These are phyloP conservation scores for Cyclotella atomus DNA, from an alignment of 108 stramenopile species.

Conservation along the genomic window DNA sequence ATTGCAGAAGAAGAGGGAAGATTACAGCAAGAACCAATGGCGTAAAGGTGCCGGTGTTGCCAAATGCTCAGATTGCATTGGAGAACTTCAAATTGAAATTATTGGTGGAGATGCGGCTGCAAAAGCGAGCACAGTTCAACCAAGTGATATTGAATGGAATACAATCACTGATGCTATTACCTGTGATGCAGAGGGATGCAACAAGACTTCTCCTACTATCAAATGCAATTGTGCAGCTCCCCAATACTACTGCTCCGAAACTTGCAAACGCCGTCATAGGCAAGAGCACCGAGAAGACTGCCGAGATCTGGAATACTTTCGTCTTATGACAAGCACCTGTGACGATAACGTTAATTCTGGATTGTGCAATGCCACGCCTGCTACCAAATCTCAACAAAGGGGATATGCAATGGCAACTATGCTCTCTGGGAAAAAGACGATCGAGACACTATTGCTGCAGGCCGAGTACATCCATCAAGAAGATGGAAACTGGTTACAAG, in stretches of 20 bases:
- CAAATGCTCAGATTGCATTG: background rate
- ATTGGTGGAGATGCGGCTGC: background rate
- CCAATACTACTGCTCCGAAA: slow-evolving; percentile 21
- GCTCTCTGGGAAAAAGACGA: slow-evolving; percentile 9
- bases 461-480: slow-evolving; percentile 22
- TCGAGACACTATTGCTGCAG: slow-evolving; percentile 2
- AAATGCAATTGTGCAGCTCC: slow-evolving; percentile 4
- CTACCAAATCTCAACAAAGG: background rate
- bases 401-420: slow-evolving; percentile 26
- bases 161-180: slow-evolving; percentile 11
- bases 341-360: background rate
- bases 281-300: slow-evolving; percentile 7
- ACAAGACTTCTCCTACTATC: background rate
- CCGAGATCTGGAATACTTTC: slow-evolving; percentile 9
- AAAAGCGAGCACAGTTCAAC: background rate
- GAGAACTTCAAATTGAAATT: background rate
- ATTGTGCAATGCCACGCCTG: slow-evolving; percentile 14
- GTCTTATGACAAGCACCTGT: background rate
- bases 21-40: too few species aligned
- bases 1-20: too few species aligned
- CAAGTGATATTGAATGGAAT: slow-evolving; percentile 6
- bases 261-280: slow-evolving; percentile 3
- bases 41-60: background rate
- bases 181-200: slow-evolving; percentile 18
- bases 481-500: slow-evolving; percentile 15